Percentiles rank a stretch among this genome's conserved stretches.
These are phyloP conservation scores for Blastomyces percursus DNA, from an alignment of 2,329 filamentous ascomycete genomes.

Conservation along the genomic window DNA sequence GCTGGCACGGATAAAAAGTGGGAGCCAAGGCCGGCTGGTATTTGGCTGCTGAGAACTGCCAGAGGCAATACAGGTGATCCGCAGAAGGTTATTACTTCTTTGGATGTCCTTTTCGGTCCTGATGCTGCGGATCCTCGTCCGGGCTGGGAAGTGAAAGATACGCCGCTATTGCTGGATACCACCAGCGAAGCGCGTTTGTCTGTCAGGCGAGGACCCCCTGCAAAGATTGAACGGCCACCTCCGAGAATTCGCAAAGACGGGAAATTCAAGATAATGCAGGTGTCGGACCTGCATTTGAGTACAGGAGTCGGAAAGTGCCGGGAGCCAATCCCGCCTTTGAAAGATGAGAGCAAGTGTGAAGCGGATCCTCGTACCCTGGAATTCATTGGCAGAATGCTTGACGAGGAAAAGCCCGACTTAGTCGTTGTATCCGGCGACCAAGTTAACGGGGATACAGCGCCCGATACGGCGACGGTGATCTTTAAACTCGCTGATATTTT, in stretches of 20 bases:
- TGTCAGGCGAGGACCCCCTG: slow-evolving; percentile 59
- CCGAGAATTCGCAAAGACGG: slow-evolving; percentile 77
- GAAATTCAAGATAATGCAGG: slow-evolving; percentile 93
- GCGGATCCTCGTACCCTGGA: slow-evolving; percentile 86
- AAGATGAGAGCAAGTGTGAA: slow-evolving; percentile 64
- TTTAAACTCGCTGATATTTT: slow-evolving; percentile 86
- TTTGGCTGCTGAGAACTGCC: slow-evolving; percentile 71
- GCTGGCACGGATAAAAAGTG: slow-evolving; percentile 50
- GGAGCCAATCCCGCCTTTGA: slow-evolving; percentile 66
- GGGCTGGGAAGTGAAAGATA: slow-evolving; percentile 71
- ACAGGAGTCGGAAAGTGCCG: slow-evolving; percentile 79
- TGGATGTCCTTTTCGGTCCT: slow-evolving; percentile 80
- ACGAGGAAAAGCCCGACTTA: slow-evolving; percentile 87
- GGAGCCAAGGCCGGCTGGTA: slow-evolving; percentile 64
- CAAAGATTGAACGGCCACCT: slow-evolving; percentile 55
- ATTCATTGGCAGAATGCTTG: slow-evolving; percentile 71
- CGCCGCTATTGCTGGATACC: slow-evolving; percentile 55
- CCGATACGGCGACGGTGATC: slow-evolving; percentile 82
- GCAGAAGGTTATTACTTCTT: slow-evolving; percentile 60
- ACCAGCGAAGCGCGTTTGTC: slow-evolving; percentile 63
- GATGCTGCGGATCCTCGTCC: slow-evolving; percentile 83
- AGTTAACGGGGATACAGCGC: slow-evolving; percentile 85
- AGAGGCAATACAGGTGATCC: slow-evolving; percentile 66
- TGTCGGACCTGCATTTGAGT: slow-evolving; percentile 87
- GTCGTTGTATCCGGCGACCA: slow-evolving; percentile 90